Percentiles rank a stretch among this genome's conserved stretches.
Evolutionary conservation across 1,284 basidiomycete genomes (phyloP).

Genomic region (Puccinia coronata): DNA sequence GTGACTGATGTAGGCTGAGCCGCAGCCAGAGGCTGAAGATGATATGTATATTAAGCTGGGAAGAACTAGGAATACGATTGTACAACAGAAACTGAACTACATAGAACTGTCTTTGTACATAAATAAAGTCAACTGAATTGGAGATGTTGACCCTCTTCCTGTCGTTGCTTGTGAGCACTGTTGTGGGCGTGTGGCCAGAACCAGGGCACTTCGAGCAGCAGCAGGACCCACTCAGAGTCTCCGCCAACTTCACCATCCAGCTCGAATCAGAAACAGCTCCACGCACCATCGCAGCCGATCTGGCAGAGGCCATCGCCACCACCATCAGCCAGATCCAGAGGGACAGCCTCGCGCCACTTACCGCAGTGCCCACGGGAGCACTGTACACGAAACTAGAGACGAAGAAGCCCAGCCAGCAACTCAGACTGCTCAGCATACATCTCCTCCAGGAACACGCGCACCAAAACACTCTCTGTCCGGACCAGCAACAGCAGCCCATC

Average conservation of each 20-base stretch:
- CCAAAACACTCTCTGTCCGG: neutral
- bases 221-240: conserved; percentile 61
- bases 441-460: conserved; percentile 52
- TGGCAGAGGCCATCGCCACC: conserved; percentile 62
- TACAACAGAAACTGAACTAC: too few species aligned
- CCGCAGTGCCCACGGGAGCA: conserved; percentile 63
- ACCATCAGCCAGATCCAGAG: conserved; percentile 60
- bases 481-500: conserved; percentile 37
- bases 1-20: too few species aligned
- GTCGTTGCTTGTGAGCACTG: neutral
- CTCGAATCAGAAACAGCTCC: conserved; percentile 14
- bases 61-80: too few species aligned
- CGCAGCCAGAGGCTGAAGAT: too few species aligned
- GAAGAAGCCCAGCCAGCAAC: neutral
- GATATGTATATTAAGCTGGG: too few species aligned
- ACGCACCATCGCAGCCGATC: conserved; percentile 58
- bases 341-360: conserved; percentile 64
- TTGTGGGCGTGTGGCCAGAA: conserved; percentile 15
- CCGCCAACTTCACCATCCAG: conserved; percentile 52
- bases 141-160: neutral
- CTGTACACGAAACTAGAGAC: conserved; percentile 54
- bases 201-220: neutral
- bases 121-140: too few species aligned
- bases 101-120: too few species aligned
- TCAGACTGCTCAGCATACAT: neutral